Evolutionary conservation across 73 alveolate genomes (phyloP), one percentile per base, ranked within the genome.

Genomic region (Stentor roeselii): DNA sequence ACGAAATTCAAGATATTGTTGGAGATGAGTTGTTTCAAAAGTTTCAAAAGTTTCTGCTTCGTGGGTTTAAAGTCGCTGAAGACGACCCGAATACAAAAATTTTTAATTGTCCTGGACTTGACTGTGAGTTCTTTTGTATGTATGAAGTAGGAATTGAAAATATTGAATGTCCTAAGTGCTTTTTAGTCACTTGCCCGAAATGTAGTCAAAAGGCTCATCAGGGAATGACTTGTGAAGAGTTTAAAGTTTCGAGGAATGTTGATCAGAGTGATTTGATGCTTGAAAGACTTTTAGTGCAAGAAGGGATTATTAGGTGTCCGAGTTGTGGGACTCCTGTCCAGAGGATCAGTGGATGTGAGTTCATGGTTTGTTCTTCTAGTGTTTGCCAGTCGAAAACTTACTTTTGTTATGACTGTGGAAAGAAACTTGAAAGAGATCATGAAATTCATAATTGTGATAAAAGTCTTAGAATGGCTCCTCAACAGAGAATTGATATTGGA

Each of bases 391-490:
- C 82, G 39, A 39, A 38, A 35, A 76, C 84, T 76, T 76, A 39
- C 39, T 76, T 76, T 41, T 76, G 84, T 76, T 76, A 39, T 76
- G 60, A 39, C 30, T 76, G 84, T 41, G 60, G 74, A 39, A 76
- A 21, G 14, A 39, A 76, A 35, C 74, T 76, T 27, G 14, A 34
- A n/a, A 38, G 39, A 76, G 74, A 76, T 2, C 84, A 76, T 76
- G 80, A 36, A 11, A 3, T 40, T 30, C 80, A 67, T 67, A 67
- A 21, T 67, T 67, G 80, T 67, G 41, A 1, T 2, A 67, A 67
- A 34, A 67, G 41, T 50, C 21, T 50, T 11, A 6, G 67, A 11
- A 50, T 50, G 21, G 67, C 30, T 50, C 67, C 67, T 50, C 6
- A 11, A 11, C 67, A 50, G 6, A 50, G 67, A 50, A 50, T 11